phyloP scores from a whole-genome alignment of 2,329 filamentous ascomycete species.

The Claviceps sp. region DNA sequence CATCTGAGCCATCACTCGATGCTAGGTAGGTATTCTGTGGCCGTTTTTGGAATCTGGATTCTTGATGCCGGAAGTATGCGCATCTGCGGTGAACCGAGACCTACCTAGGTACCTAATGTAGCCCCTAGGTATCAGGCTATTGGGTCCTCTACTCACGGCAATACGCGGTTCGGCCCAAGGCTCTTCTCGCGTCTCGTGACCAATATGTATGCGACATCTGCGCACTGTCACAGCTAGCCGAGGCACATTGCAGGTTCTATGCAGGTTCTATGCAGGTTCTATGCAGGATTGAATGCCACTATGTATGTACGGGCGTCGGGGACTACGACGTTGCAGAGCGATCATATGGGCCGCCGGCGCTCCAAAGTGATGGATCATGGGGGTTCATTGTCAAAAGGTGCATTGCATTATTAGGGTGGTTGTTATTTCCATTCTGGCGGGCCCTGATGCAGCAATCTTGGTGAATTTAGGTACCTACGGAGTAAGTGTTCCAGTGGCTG shows the following conservation, averaged over 20 bases:
- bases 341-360: neutral
- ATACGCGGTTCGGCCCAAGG: neutral
- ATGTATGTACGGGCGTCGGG: too few species aligned
- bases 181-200: neutral
- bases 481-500: too few species aligned
- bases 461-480: too few species aligned
- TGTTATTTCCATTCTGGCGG: too few species aligned
- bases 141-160: neutral
- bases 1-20: neutral
- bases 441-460: too few species aligned
- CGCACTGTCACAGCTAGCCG: too few species aligned
- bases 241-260: too few species aligned
- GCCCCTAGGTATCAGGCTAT: neutral
- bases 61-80: neutral
- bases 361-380: neutral
- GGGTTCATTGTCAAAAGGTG: too few species aligned
- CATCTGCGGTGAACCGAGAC: neutral
- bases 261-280: too few species aligned
- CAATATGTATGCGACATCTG: neutral
- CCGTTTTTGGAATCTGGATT: neutral
- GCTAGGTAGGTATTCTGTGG: neutral
- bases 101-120: too few species aligned
- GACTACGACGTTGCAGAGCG: neutral
- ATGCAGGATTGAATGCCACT: too few species aligned
- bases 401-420: neutral